Evolutionary conservation across 2,329 filamentous ascomycete species (phyloP).

Genomic region (Botrytis aclada): DNA sequence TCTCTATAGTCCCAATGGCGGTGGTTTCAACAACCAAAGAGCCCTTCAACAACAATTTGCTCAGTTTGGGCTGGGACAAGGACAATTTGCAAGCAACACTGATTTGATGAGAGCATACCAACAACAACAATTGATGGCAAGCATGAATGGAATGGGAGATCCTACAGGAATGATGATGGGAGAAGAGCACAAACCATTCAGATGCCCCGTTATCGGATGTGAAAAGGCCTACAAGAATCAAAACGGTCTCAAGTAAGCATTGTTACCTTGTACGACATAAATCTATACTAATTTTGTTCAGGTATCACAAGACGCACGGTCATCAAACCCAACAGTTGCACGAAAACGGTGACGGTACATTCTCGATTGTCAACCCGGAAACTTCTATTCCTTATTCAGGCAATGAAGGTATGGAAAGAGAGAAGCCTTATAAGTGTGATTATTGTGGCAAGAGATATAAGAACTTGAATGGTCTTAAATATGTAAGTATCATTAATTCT

Average conservation of each 20-base stretch:
- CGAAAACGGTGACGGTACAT: constrained; percentile 94
- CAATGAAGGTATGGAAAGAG: constrained; percentile 98
- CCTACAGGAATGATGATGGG: constrained; percentile 53
- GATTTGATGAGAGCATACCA: constrained; percentile 62
- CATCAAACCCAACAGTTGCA: constrained; percentile 96
- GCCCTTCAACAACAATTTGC: constrained; percentile 66
- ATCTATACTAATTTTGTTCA: constrained; percentile 37
- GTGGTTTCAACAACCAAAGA: constrained; percentile 60
- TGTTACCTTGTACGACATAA: neutral
- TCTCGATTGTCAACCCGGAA: constrained; percentile 96
- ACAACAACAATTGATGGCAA: constrained; percentile 54
- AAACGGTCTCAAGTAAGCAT: constrained; percentile 86
- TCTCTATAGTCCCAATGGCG: constrained; percentile 78
- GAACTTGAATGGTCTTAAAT: constrained; percentile 98
- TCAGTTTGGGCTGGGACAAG: constrained; percentile 69
- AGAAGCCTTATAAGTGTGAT: constrained; percentile 97
- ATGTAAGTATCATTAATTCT: constrained; percentile 51
- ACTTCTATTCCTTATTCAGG: constrained; percentile 93
- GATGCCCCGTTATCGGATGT: constrained; percentile 95
- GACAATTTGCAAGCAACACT: constrained; percentile 63
- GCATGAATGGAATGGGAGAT: constrained; percentile 33
- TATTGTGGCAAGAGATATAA: constrained; percentile 98
- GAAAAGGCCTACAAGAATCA: constrained; percentile 99
- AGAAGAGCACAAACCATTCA: constrained; percentile 96
- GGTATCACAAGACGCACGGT: constrained; percentile 76